phyloP scores from a whole-genome alignment of 805 yeast species.

The Saccharomycopsis malanga region DNA sequence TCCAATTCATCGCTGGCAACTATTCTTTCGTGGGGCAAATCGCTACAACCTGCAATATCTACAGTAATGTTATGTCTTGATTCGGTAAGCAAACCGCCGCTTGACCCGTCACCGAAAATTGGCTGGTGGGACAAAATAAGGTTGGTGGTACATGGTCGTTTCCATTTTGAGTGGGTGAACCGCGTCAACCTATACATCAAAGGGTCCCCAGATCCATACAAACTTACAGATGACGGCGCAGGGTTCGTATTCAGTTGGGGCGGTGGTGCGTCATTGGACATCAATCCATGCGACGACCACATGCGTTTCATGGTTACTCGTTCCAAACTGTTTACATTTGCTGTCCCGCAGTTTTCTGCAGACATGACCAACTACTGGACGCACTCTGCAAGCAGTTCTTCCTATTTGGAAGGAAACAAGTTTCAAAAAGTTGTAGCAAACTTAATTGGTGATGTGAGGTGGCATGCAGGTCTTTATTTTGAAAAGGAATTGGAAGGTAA shows the following conservation, averaged over 20 bases:
- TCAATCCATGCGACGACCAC: constrained; percentile 45
- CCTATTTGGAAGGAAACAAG: background rate
- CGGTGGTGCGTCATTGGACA: constrained; percentile 41
- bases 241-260: constrained; percentile 65
- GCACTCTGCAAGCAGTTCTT: background rate
- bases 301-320: constrained; percentile 46
- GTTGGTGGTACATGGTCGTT: constrained; percentile 45
- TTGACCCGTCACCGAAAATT: constrained; percentile 54
- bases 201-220: constrained; percentile 53
- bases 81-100: constrained; percentile 60
- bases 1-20: constrained; percentile 43
- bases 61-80: constrained; percentile 61
- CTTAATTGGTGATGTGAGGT: constrained; percentile 59
- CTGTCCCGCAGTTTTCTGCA: constrained; percentile 40
- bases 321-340: constrained; percentile 51
- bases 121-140: constrained; percentile 73
- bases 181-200: constrained; percentile 53
- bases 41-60: constrained; percentile 53
- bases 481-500: constrained; percentile 44
- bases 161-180: constrained; percentile 40
- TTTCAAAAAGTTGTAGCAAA: constrained; percentile 46
- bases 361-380: constrained; percentile 2
- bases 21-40: constrained; percentile 55
- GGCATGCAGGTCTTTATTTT: constrained; percentile 71
- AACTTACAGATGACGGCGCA: constrained; percentile 47